Base-by-base conservation (phyloP, 306 rosid genomes). In the Vigna unguiculata region DNA sequence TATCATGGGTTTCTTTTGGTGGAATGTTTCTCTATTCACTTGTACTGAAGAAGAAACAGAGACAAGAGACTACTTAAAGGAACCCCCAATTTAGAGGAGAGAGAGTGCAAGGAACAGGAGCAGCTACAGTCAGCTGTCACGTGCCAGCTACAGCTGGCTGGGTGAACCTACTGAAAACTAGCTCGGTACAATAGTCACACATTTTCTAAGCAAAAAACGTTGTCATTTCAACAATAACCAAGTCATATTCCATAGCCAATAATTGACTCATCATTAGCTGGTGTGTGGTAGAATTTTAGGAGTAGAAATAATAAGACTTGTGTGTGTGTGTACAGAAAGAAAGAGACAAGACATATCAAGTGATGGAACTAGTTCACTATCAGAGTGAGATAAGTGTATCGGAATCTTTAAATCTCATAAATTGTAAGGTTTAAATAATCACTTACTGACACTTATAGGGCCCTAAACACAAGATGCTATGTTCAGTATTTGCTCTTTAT, bases 401-500 rank as follows among this genome's bases (percentile, higher is more conserved):
- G 24, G 28, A 60, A 21, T 74, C 52, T 41, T 16, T 34, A 40
- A 22, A 19, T 71, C 63, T 51, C 38, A 0, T 69, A 12, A 36
- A 36, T 55, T 30, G 65, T 38, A 55, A 55, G 41, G 67, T 9
- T 61, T 43, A 36, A 17, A 40, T 22, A n/a, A 71, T 38, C 53
- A 60, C 55, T 16, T 59, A 34, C 63, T 21, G 49, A 52, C 53
- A 75, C 52, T 32, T 75, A 13, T 25, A 24, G 47, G 54, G 53
- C 61, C 58, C 30, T 46, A 14, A 74, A 54, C 24, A 48, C 51
- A 13, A 46, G 25, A 79, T 68, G 36, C 28, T 14, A n/a, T 58
- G n/a, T 41, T 49, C 19, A 79, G 55, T 47, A 74, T 78, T 51
- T 78, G 24, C 75, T 30, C 49, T 41, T 62, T 63, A 40, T 72